phyloP scores from a whole-genome alignment of 495 filamentous ascomycete genomes.

The Aspergillus sparsus region DNA sequence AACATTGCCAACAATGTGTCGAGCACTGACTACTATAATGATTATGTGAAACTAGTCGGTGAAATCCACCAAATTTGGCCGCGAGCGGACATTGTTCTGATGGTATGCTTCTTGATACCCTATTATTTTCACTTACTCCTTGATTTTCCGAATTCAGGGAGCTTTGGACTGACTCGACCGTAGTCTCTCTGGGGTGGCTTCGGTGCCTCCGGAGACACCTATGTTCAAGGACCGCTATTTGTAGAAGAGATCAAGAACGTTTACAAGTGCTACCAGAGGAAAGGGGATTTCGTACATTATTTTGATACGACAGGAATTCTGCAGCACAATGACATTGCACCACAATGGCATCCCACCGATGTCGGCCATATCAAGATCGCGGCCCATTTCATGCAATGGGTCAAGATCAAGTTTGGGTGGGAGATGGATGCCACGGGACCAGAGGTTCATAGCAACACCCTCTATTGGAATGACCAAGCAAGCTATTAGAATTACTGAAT shows the following conservation, averaged over 20 bases:
- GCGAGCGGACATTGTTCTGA: slow-evolving; percentile 61
- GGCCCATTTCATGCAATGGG: slow-evolving; percentile 62
- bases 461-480: slow-evolving; percentile 61
- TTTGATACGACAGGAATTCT: slow-evolving; percentile 68
- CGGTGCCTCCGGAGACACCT: slow-evolving; percentile 54
- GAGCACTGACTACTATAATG: slow-evolving; percentile 50
- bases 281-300: slow-evolving; percentile 60
- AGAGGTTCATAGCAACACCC: slow-evolving; percentile 63
- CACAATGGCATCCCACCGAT: slow-evolving; percentile 63
- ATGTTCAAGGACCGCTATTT: slow-evolving; percentile 47
- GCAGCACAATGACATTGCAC: slow-evolving; percentile 68
- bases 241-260: slow-evolving; percentile 57
- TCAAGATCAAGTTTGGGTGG: slow-evolving; percentile 57
- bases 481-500: slow-evolving; percentile 49
- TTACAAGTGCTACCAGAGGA: slow-evolving; percentile 54
- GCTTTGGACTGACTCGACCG: not conserved
- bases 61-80: slow-evolving; percentile 63
- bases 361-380: slow-evolving; percentile 68
- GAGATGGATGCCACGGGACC: slow-evolving; percentile 55
- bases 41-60: slow-evolving; percentile 59
- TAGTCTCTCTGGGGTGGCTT: slow-evolving; percentile 68
- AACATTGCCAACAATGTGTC: slow-evolving; percentile 60
- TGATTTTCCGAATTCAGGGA: not conserved
- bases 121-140: too few species aligned
- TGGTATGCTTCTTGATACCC: too few species aligned